Evolutionary conservation across 805 yeast genomes (phyloP).

Genomic region (Teunomyces cretensis): DNA sequence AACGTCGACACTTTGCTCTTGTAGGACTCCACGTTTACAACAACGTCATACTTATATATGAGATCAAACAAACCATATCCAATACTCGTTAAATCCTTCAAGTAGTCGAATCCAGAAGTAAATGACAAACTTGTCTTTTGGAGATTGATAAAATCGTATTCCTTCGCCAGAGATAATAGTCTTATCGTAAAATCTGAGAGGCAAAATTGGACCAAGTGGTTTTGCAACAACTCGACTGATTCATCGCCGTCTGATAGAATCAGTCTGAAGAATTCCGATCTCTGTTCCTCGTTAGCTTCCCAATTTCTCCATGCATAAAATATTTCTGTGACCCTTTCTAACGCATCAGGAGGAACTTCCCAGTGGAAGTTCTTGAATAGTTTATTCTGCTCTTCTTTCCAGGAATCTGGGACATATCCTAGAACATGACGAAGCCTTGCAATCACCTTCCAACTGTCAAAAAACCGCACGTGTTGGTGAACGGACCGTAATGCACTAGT

Average conservation of each 20-base stretch:
- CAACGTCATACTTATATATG: conserved; percentile 7
- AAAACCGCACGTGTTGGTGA: conserved; percentile 70
- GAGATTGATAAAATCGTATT: conserved; percentile 17
- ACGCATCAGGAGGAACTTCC: conserved; percentile 53
- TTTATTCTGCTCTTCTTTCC: conserved; percentile 40
- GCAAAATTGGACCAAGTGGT: conserved; percentile 2
- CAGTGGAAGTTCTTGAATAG: conserved; percentile 32
- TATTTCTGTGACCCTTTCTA: conserved; percentile 51
- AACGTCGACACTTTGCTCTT: conserved; percentile 19
- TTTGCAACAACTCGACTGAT: neutral
- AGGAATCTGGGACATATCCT: conserved; percentile 53
- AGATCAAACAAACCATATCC: conserved; percentile 10
- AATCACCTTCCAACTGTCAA: conserved; percentile 85
- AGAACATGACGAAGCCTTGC: conserved; percentile 76
- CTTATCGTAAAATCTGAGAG: conserved; percentile 8
- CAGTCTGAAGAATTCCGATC: conserved; percentile 52
- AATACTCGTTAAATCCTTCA: conserved; percentile 7
- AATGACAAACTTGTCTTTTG: conserved; percentile 8
- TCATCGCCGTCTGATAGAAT: conserved; percentile 34
- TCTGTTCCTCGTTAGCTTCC: conserved; percentile 73
- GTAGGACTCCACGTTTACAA: conserved; percentile 15
- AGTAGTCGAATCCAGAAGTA: neutral
- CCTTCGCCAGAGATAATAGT: neutral
- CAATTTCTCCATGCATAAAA: conserved; percentile 87
- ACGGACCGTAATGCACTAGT: conserved; percentile 75